Conservation (phyloP, 352 stramenopile genomes). For the Heterotrichella gracilis region DNA sequence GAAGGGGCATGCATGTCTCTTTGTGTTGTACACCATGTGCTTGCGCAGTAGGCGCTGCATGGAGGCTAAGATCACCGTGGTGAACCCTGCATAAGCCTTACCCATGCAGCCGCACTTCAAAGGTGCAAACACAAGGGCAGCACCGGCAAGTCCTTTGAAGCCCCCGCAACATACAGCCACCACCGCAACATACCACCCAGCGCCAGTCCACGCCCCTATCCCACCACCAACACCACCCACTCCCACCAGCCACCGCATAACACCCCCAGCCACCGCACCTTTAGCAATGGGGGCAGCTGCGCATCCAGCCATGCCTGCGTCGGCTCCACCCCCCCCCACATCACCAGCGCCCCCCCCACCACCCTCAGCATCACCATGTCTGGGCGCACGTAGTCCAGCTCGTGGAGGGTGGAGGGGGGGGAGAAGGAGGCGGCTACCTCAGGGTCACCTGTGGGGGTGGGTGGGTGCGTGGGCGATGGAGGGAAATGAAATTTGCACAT, state of each 20-base stretch:
- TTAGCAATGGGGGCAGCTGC: slow-evolving; percentile 27
- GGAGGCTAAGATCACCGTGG: too few relatives aligned
- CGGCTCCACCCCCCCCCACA: slow-evolving; percentile 62
- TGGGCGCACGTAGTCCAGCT: slow-evolving; percentile 68
- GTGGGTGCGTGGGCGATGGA: too few relatives aligned
- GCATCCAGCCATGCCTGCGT: slow-evolving; percentile 49
- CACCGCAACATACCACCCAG: background rate
- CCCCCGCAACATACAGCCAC: background rate
- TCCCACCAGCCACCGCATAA: slow-evolving; percentile 9
- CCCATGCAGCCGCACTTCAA: too few relatives aligned
- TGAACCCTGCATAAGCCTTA: too few relatives aligned
- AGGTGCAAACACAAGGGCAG: too few relatives aligned
- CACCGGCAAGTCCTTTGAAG: background rate
- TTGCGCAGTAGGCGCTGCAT: too few relatives aligned
- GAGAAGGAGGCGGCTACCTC: slow-evolving; percentile 38
- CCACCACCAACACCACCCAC: background rate
- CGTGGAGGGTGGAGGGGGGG: slow-evolving; percentile 62
- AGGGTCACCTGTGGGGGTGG: too few relatives aligned
- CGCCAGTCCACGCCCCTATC: background rate
- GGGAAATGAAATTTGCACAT: too few relatives aligned
- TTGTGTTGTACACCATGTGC: background rate
- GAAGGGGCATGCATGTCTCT: slow-evolving; percentile 10
- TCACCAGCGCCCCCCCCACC: slow-evolving; percentile 56
- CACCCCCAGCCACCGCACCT: slow-evolving; percentile 14
- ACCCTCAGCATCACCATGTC: slow-evolving; percentile 68